Conservation (phyloP, 2,329 filamentous ascomycete species). For the Calonectria leucothoes region DNA sequence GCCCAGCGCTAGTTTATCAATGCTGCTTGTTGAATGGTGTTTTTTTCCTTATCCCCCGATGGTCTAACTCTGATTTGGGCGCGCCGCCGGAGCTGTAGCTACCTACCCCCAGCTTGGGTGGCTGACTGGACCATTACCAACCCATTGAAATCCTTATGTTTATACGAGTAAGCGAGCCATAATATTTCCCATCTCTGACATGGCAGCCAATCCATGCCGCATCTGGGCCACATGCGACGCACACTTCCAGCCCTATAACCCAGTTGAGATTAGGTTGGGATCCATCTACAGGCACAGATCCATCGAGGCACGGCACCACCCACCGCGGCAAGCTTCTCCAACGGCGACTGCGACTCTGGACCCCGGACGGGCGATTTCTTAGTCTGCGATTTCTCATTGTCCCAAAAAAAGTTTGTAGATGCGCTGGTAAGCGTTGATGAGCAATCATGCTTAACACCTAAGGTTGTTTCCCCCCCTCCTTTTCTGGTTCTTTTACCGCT, state of each 20-base stretch:
- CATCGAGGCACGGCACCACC: neutral
- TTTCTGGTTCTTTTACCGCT: neutral
- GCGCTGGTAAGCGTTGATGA: constrained; percentile 13
- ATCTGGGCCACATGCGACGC: constrained; percentile 5
- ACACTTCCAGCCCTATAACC: constrained; percentile 11
- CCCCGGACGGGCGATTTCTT: neutral
- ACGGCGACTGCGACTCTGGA: neutral
- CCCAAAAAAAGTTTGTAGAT: neutral
- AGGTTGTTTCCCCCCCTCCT: constrained; percentile 4
- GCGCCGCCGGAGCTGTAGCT: constrained; percentile 15
- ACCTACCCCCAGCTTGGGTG: constrained; percentile 15
- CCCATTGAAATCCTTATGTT: constrained; percentile 10
- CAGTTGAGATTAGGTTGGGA: constrained; percentile 15
- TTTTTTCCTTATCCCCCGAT: constrained; percentile 1
- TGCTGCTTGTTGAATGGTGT: neutral
- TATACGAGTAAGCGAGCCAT: constrained; percentile 19
- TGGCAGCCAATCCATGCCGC: constrained; percentile 10
- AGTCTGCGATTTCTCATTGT: constrained; percentile 1
- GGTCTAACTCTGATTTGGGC: neutral
- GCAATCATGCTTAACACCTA: constrained; percentile 22
- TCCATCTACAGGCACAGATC: constrained; percentile 6
- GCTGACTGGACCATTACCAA: constrained; percentile 41
- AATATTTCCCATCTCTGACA: neutral
- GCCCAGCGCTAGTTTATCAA: neutral
- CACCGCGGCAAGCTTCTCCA: neutral